Evolutionary conservation across 2,329 filamentous ascomycete species (phyloP).

Genomic region (Arthrinium phaeospermum): DNA sequence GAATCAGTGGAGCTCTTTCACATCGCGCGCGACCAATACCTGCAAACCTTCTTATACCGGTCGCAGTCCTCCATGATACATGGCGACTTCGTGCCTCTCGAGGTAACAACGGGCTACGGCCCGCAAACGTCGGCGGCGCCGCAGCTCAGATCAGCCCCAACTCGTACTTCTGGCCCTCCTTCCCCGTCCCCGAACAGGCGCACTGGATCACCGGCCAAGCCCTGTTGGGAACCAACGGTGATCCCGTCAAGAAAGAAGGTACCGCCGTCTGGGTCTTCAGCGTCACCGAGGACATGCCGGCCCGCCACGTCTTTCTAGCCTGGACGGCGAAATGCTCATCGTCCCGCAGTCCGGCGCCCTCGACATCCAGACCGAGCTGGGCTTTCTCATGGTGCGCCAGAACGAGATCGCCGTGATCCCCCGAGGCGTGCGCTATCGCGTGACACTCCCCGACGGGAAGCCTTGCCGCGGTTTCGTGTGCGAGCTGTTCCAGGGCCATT

Average conservation of each 20-base stretch:
- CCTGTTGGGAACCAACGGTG: slow-evolving; percentile 73
- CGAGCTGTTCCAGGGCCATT: slow-evolving; percentile 67
- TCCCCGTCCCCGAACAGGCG: slow-evolving; percentile 68
- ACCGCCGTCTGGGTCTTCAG: slow-evolving; percentile 77
- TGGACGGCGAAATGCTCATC: slow-evolving; percentile 72
- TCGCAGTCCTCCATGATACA: slow-evolving; percentile 63
- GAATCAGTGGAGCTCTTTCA: slow-evolving; percentile 65
- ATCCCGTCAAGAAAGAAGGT: slow-evolving; percentile 73
- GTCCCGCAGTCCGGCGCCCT: slow-evolving; percentile 69
- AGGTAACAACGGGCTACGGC: slow-evolving; percentile 31
- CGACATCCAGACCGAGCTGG: slow-evolving; percentile 71
- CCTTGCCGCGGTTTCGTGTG: slow-evolving; percentile 68
- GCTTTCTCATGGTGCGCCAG: slow-evolving; percentile 67
- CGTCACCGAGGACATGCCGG: slow-evolving; percentile 72
- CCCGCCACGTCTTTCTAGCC: slow-evolving; percentile 73
- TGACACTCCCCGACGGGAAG: slow-evolving; percentile 49
- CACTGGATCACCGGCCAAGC: slow-evolving; percentile 59
- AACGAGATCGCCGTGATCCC: slow-evolving; percentile 73
- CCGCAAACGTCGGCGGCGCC: slow-evolving; percentile 54
- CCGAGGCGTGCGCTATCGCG: slow-evolving; percentile 68
- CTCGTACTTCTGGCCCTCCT: slow-evolving; percentile 82
- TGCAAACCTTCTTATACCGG: slow-evolving; percentile 65
- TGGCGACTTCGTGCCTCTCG: slow-evolving; percentile 49
- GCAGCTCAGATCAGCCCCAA: slow-evolving; percentile 77
- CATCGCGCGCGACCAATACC: slow-evolving; percentile 62